A percentile compares a stretch with the other conserved stretches of the same genome.
Evolutionary conservation across 768 basidiomycete species (phyloP).

Genomic region (Panaeolus papilionaceus): DNA sequence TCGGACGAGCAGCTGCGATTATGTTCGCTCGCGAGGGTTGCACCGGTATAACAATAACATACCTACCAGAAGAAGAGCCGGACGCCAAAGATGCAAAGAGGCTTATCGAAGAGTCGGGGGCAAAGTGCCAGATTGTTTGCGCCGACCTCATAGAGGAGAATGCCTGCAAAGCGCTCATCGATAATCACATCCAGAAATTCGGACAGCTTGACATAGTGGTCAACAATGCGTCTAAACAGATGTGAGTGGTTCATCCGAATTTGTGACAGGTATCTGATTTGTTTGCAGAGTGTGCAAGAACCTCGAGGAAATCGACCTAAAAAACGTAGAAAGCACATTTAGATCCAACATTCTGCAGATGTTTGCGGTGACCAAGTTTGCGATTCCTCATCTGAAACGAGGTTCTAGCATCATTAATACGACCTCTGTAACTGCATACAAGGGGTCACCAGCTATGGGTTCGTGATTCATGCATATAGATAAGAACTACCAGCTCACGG

Average conservation of each 20-base stretch:
- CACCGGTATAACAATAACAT: conserved; percentile 56
- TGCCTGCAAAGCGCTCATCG: conserved; percentile 50
- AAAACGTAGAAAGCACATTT: conserved; percentile 61
- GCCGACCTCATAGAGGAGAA: conserved; percentile 49
- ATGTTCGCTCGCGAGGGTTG: conserved; percentile 59
- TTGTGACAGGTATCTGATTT: conserved; percentile 3
- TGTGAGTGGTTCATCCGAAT: conserved; percentile 27
- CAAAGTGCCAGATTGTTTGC: conserved; percentile 40
- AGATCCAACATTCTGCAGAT: conserved; percentile 62
- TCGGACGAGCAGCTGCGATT: conserved; percentile 56
- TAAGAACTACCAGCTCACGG: conserved; percentile 16
- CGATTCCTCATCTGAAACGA: conserved; percentile 63
- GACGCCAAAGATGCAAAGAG: conserved; percentile 59
- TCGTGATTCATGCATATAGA: conserved; percentile 25
- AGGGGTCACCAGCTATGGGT: conserved; percentile 38
- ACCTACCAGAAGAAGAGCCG: conserved; percentile 60
- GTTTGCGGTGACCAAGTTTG: conserved; percentile 62
- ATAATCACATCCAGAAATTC: conserved; percentile 52
- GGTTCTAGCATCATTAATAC: conserved; percentile 68
- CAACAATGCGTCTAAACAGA: conserved; percentile 63
- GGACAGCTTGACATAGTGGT: conserved; percentile 60
- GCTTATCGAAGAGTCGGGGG: conserved; percentile 49
- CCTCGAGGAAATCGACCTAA: conserved; percentile 55
- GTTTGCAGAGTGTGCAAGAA: conserved; percentile 46
- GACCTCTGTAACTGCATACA: conserved; percentile 62